Percentiles rank a stretch among this genome's conserved stretches.
Evolutionary conservation across 768 basidiomycete species (phyloP).

Genomic region (Mycena rosella): DNA sequence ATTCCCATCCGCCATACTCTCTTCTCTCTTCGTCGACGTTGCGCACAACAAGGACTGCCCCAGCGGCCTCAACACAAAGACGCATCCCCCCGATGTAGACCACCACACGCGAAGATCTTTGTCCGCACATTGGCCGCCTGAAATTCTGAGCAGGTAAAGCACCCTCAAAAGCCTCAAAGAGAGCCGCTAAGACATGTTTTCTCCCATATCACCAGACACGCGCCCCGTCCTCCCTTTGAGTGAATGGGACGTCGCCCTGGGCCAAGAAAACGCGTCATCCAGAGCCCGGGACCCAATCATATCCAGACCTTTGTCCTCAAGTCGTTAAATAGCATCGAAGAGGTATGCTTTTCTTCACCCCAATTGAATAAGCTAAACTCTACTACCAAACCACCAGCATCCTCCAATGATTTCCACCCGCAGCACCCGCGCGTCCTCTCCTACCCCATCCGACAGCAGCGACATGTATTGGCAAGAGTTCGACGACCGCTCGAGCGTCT

Average conservation of each 20-base stretch:
- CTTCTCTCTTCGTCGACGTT: not conserved
- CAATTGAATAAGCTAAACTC: not conserved
- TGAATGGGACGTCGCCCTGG: no score
- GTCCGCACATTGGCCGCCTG: not conserved
- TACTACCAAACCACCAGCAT: not conserved
- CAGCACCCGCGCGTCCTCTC: not conserved
- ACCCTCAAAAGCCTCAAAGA: not conserved
- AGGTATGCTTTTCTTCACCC: not conserved
- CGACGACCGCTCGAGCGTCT: not conserved
- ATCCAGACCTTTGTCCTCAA: no score
- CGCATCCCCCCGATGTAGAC: not conserved
- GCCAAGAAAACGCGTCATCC: no score
- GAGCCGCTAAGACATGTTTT: not conserved
- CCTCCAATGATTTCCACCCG: conserved; percentile 1
- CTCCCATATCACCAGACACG: not conserved
- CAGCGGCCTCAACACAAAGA: not conserved
- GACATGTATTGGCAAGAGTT: not conserved
- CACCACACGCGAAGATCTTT: not conserved
- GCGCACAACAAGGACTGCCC: not conserved
- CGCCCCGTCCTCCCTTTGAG: not conserved
- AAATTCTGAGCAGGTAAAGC: not conserved
- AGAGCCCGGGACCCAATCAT: no score
- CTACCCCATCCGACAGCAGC: not conserved
- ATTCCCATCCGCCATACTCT: not conserved
- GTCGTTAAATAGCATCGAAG: no score